These are phyloP conservation scores for Neopestalotiopsis sp. DNA, from an alignment of 2,329 filamentous ascomycete genomes.

Conservation along the genomic window DNA sequence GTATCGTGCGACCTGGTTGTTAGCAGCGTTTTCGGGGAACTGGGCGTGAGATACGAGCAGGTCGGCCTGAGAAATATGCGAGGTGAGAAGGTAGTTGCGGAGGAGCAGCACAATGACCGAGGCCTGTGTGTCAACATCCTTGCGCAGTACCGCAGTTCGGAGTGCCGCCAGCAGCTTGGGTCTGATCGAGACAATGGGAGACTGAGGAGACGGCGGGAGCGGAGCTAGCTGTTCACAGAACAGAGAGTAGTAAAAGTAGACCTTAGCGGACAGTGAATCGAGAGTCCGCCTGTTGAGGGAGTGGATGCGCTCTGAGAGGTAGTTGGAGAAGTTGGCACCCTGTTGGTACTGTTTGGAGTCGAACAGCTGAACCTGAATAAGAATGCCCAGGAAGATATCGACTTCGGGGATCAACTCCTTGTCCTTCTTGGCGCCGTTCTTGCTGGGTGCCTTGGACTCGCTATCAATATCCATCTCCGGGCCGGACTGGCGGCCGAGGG, in stretches of 20 bases:
- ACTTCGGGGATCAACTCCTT: slow-evolving; percentile 78
- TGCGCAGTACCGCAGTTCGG: slow-evolving; percentile 92
- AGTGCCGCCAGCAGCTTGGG: slow-evolving; percentile 86
- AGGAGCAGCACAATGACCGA: slow-evolving; percentile 94
- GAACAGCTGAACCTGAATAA: slow-evolving; percentile 86
- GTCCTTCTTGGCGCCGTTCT: slow-evolving; percentile 67
- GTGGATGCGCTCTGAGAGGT: slow-evolving; percentile 84
- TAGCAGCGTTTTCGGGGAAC: slow-evolving; percentile 91
- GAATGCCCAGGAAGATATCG: slow-evolving; percentile 86
- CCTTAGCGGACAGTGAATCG: slow-evolving; percentile 91
- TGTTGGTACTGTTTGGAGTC: slow-evolving; percentile 82
- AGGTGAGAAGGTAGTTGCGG: slow-evolving; percentile 94
- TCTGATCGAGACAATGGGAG: slow-evolving; percentile 84
- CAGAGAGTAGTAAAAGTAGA: slow-evolving; percentile 97
- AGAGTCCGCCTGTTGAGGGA: slow-evolving; percentile 90
- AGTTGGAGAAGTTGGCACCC: slow-evolving; percentile 83
- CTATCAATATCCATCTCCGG: slow-evolving; percentile 77
- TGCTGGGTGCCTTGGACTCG: slow-evolving; percentile 57
- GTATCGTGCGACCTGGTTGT: slow-evolving; percentile 97
- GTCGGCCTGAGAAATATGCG: slow-evolving; percentile 96
- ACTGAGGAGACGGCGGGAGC: slow-evolving; percentile 86
- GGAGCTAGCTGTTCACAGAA: slow-evolving; percentile 93
- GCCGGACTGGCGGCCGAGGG: slow-evolving; percentile 62
- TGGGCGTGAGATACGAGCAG: slow-evolving; percentile 94
- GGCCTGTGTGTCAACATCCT: slow-evolving; percentile 96